Evolutionary conservation across 2,329 filamentous ascomycete species (phyloP).

Genomic region (Xylariales sp.): DNA sequence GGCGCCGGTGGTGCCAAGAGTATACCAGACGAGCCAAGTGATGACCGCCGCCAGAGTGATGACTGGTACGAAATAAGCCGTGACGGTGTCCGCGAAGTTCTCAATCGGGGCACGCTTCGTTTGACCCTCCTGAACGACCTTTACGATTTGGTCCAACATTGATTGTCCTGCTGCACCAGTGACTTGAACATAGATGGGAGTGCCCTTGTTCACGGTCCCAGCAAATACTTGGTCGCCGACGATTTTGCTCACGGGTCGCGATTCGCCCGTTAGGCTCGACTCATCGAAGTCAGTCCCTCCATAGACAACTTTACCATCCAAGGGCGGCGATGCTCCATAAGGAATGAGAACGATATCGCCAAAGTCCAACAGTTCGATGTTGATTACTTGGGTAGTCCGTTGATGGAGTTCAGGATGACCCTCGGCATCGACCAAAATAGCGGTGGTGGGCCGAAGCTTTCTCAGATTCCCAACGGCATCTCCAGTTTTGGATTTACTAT

Average conservation of each 20-base stretch:
- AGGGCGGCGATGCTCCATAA: constrained; percentile 78
- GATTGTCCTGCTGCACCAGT: constrained; percentile 63
- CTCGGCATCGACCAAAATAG: constrained; percentile 57
- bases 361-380: constrained; percentile 68
- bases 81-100: constrained; percentile 66
- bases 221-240: constrained; percentile 63
- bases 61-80: constrained; percentile 71
- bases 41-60: constrained; percentile 64
- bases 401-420: background rate
- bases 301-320: constrained; percentile 65
- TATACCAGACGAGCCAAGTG: constrained; percentile 70
- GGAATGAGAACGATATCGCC: constrained; percentile 71
- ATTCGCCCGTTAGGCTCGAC: constrained; percentile 81
- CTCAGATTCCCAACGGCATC: constrained; percentile 78
- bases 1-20: constrained; percentile 53
- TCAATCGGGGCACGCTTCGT: constrained; percentile 72
- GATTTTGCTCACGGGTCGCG: constrained; percentile 59
- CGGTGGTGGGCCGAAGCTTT: constrained; percentile 72
- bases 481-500: constrained; percentile 86
- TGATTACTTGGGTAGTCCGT: constrained; percentile 21
- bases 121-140: constrained; percentile 72
- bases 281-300: constrained; percentile 75
- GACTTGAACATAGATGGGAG: constrained; percentile 57
- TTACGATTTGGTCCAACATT: constrained; percentile 76
- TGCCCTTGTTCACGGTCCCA: constrained; percentile 69